Conservation (phyloP, 1,284 basidiomycete genomes). For the Phaffia rhodozyma region DNA sequence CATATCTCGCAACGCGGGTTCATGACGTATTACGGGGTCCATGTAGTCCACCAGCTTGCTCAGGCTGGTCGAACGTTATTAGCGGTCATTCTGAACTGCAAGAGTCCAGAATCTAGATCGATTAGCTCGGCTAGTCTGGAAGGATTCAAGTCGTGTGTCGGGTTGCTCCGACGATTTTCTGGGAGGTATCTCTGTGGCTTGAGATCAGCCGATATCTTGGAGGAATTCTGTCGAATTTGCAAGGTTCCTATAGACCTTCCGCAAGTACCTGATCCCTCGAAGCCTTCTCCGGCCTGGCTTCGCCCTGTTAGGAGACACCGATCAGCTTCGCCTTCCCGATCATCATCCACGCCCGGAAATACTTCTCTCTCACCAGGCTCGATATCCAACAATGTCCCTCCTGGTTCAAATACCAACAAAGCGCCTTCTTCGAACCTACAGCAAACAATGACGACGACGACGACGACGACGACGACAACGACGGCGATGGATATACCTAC, state of each 20-base stretch:
- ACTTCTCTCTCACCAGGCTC: conserved; percentile 28
- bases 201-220: conserved; percentile 75
- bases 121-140: conserved; percentile 68
- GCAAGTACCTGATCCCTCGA: conserved; percentile 39
- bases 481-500: background rate
- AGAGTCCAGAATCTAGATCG: conserved; percentile 41
- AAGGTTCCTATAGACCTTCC: conserved; percentile 68
- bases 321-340: conserved; percentile 28
- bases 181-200: conserved; percentile 49
- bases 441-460: conserved; percentile 21
- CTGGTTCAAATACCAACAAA: no score
- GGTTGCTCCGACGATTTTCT: conserved; percentile 62
- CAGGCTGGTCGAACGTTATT: conserved; percentile 81
- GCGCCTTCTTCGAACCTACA: conserved; percentile 45
- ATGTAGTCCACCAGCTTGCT: conserved; percentile 83
- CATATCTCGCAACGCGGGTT: conserved; percentile 62
- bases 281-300: conserved; percentile 67
- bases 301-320: conserved; percentile 59
- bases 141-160: conserved; percentile 69
- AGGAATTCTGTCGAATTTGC: conserved; percentile 79
- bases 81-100: conserved; percentile 59
- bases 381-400: no score
- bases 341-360: conserved; percentile 41
- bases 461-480: background rate
- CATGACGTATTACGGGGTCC: conserved; percentile 88